phyloP scores from a whole-genome alignment of 495 filamentous ascomycete species.

The Amphirosellinia nigrospora region DNA sequence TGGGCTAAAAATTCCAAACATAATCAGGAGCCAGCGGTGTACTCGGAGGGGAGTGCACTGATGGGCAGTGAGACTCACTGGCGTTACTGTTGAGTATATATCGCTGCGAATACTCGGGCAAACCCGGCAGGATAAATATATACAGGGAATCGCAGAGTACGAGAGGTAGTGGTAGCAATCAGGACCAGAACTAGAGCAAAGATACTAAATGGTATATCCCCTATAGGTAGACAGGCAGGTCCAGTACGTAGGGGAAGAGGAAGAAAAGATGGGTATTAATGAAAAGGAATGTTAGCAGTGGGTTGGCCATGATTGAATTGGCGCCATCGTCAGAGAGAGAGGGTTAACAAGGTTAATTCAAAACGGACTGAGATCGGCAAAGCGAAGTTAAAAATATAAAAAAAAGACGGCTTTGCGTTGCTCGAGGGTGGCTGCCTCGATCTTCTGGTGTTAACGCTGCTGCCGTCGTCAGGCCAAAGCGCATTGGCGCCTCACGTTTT shows the following conservation, averaged over 20 bases:
- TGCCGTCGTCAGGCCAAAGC: not conserved
- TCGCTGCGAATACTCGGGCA: not conserved
- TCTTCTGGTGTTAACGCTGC: not conserved
- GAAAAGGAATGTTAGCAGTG: not conserved
- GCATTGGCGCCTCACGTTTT: slow-evolving; percentile 2
- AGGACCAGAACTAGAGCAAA: not conserved
- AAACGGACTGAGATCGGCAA: not conserved
- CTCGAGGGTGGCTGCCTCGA: not conserved
- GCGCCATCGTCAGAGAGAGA: slow-evolving; percentile 3
- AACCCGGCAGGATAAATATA: not conserved
- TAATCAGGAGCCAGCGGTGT: not conserved
- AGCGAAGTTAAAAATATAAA: not conserved
- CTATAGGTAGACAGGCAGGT: not conserved
- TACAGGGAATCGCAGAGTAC: not conserved
- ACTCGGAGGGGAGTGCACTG: not conserved
- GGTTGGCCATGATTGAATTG: not conserved
- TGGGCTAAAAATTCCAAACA: not conserved
- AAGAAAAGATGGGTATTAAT: not conserved
- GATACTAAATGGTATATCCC: not conserved
- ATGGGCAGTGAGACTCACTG: not conserved
- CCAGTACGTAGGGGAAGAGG: slow-evolving; percentile 5
- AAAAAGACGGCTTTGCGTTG: not conserved
- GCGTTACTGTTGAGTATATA: not conserved
- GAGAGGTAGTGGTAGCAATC: not conserved
- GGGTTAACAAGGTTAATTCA: not conserved